A percentile compares a stretch with the other conserved stretches of the same genome.
phyloP scores from a whole-genome alignment of 2,329 filamentous ascomycete genomes.

The Colletotrichum incanum region DNA sequence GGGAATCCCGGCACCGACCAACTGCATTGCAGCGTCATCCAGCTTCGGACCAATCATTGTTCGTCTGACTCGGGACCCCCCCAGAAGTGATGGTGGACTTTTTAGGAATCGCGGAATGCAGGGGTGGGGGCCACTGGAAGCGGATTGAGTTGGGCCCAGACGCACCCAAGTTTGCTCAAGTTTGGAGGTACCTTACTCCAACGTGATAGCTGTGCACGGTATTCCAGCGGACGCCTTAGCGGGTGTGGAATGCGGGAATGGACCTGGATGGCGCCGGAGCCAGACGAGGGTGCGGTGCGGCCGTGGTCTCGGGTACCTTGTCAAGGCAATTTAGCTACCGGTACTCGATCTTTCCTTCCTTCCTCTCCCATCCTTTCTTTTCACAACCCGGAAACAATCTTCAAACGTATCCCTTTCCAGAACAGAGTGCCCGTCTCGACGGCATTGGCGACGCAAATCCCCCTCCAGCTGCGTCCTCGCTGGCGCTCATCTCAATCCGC shows the following conservation, averaged over 20 bases:
- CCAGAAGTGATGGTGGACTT: not conserved
- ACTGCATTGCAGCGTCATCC: constrained; percentile 12
- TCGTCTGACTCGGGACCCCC: not conserved
- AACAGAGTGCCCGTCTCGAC: not conserved
- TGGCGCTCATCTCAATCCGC: constrained; percentile 8
- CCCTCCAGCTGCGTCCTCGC: not conserved
- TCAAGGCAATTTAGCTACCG: constrained; percentile 23
- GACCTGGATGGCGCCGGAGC: constrained; percentile 12
- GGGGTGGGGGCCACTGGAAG: not conserved
- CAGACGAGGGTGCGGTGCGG: constrained; percentile 8
- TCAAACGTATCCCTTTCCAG: not conserved
- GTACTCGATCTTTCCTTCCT: not conserved
- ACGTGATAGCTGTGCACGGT: not conserved
- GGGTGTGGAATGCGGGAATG: constrained; percentile 7
- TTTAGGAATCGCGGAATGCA: constrained; percentile 26
- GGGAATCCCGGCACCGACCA: not conserved
- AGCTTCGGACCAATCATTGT: constrained; percentile 15
- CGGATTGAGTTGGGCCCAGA: constrained; percentile 21
- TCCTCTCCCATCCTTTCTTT: not conserved
- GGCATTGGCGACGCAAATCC: not conserved
- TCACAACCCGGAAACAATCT: constrained; percentile 1
- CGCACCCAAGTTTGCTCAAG: not conserved
- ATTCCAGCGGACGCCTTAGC: constrained; percentile 2
- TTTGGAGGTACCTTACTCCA: not conserved
- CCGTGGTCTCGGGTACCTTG: constrained; percentile 38